Base-by-base conservation (phyloP, 306 rosid species). In the Pueraria montana region DNA sequence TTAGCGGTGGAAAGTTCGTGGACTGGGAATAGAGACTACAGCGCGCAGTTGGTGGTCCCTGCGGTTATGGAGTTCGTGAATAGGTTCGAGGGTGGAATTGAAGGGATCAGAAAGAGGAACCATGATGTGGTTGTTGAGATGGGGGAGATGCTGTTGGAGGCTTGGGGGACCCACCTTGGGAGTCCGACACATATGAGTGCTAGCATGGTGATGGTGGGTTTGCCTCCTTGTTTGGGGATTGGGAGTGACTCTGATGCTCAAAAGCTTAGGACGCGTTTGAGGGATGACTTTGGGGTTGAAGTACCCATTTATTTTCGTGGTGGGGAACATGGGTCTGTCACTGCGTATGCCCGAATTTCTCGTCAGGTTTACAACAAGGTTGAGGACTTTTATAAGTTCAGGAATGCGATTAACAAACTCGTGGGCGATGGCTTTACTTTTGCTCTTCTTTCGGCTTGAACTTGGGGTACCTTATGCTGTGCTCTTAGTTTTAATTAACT, bases 21-120 rank as follows among this genome's bases (percentile, higher is more conserved):
- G 97, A 89, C 91, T 67, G 98, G 98, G 72, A 94, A 94, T 0
- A 85, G 98, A 74, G 98, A 94, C 69, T 94, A 94, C 20, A 94
- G 98, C 68, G 86, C 98, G 4, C 98, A 94, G n/a, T 42, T 94
- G 82, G 97, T 94, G 18, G 92, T 94, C 17, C 95, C 95, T 3
- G 82, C 84, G 0, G 95, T 74, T 59, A 32, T 92, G 86, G 94
- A 91, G 5, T 94, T 94, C 73, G 76, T 91, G 24, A 76, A 86
- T 27, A 89, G 91, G 85, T 94, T 94, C 24, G 94, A 94, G 53
- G 97, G 87, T 4, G 98, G 98, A 12, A 89, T 92, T 50, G 91
- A 94, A 69, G 97, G 97, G 27, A 94, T 94, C 56, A 91, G 85
- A 87, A 88, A 79, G 84, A 83, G 97, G 84, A 94, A 92, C 75